phyloP scores from a whole-genome alignment of 345 rosid species.

The Eucalyptus regnans region DNA sequence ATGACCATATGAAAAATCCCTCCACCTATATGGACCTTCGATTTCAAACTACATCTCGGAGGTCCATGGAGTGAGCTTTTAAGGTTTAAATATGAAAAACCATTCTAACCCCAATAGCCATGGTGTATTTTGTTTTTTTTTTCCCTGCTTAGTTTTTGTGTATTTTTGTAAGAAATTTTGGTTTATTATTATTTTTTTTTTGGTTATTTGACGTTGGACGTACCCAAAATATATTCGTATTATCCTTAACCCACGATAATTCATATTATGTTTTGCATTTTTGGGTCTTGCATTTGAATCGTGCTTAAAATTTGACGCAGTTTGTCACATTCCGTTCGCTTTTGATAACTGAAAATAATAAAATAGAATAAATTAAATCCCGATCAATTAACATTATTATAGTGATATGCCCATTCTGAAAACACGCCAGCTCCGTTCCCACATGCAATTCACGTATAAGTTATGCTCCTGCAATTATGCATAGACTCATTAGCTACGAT shows the following conservation, averaged over 20 bases:
- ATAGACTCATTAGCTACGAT: not conserved
- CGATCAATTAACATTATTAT: no score
- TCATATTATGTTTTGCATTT: not conserved
- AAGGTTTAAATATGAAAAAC: not conserved
- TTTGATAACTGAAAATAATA: not conserved
- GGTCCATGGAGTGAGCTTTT: not conserved
- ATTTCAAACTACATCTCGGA: not conserved
- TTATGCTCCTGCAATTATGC: not conserved
- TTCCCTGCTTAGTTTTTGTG: not conserved
- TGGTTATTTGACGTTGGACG: not conserved
- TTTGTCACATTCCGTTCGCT: not conserved
- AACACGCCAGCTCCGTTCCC: not conserved
- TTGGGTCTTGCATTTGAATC: not conserved
- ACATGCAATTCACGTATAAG: accelerated
- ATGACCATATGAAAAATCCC: not conserved
- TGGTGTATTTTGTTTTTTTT: no score
- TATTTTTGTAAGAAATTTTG: not conserved
- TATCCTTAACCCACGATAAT: not conserved
- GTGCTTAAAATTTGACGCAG: not conserved
- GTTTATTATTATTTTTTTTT: not conserved
- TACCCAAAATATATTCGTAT: not conserved
- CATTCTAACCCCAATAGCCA: not conserved
- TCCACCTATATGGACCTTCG: not conserved
- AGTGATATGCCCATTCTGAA: not conserved
- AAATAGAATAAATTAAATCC: not conserved